A percentile compares a stretch with the other conserved stretches of the same genome.
Evolutionary conservation across 495 filamentous ascomycete genomes (phyloP).

Genomic region (Apiosordaria backusii): DNA sequence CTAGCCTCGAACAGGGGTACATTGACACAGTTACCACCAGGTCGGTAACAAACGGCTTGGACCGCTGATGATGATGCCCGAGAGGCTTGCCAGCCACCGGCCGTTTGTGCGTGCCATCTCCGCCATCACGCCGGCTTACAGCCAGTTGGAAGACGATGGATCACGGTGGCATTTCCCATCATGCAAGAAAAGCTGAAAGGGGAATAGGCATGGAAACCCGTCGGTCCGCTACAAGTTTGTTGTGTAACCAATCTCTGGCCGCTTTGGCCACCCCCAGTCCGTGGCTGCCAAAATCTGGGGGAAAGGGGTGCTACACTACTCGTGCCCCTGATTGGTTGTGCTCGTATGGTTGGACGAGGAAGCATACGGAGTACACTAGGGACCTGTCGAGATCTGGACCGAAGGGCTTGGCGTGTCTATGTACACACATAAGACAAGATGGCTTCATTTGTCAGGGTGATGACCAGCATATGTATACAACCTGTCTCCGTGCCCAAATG

Average conservation of each 20-base stretch:
- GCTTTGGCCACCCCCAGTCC: neutral
- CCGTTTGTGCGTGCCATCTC: neutral
- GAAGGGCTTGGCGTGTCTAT: neutral
- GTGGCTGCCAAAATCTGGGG: neutral
- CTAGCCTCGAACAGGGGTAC: neutral
- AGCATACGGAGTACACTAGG: no score
- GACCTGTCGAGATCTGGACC: no score
- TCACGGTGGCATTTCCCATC: neutral
- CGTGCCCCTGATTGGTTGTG: neutral
- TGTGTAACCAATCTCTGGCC: neutral
- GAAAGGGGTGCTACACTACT: no score
- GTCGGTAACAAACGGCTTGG: constrained; percentile 1
- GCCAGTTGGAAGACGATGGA: neutral
- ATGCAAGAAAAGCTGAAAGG: neutral
- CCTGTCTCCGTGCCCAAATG: neutral
- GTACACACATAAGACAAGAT: no score
- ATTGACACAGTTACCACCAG: constrained; percentile 3
- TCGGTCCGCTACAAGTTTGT: neutral
- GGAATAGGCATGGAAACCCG: neutral
- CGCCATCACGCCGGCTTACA: neutral
- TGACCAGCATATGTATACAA: neutral
- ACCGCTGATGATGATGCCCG: neutral
- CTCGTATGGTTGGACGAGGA: neutral
- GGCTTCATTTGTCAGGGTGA: no score
- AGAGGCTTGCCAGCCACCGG: neutral